These are phyloP conservation scores for Candida berthetii DNA, from an alignment of 805 yeast genomes.

Conservation along the genomic window DNA sequence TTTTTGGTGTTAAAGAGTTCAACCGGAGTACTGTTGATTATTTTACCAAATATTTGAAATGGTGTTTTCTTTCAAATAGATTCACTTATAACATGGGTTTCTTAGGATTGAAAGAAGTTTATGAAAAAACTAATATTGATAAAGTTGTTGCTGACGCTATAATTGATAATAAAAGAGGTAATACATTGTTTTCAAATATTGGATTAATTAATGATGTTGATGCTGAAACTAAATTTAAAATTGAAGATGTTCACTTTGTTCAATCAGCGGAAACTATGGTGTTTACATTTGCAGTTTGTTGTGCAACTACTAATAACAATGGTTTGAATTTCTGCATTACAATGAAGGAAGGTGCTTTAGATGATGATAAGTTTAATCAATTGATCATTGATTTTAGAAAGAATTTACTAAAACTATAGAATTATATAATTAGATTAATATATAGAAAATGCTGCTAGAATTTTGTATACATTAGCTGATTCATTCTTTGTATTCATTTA, in stretches of 20 bases:
- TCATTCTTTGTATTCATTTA: too few species aligned
- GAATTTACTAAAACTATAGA: conserved; percentile 1
- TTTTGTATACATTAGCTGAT: too few species aligned
- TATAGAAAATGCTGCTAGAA: too few species aligned
- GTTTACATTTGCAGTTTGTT: conserved; percentile 7
- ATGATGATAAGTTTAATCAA: conserved; percentile 4
- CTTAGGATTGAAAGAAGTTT: conserved; percentile 6
- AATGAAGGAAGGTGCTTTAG: conserved; percentile 5
- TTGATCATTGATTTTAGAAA: conserved; percentile 6
- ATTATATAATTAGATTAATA: too few species aligned
- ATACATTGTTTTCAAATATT: conserved; percentile 14
- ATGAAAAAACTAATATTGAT: conserved; percentile 9
- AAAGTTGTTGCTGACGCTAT: conserved; percentile 4
- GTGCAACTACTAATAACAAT: conserved; percentile 3
- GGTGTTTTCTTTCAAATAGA: conserved; percentile 1
- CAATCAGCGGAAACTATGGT: conserved; percentile 10
- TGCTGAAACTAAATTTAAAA: neutral
- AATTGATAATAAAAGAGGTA: conserved; percentile 7
- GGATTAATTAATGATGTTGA: conserved; percentile 5
- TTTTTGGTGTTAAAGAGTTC: conserved; percentile 3
- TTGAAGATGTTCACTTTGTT: conserved; percentile 10
- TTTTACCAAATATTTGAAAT: conserved; percentile 6
- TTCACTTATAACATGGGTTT: conserved; percentile 13
- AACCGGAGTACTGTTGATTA: conserved; percentile 3
- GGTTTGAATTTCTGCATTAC: conserved; percentile 13